Evolutionary conservation across 192 early-diverging fungal genomes (phyloP), one percentile per base, ranked within the genome.

Genomic region (Coemansia sp.): DNA sequence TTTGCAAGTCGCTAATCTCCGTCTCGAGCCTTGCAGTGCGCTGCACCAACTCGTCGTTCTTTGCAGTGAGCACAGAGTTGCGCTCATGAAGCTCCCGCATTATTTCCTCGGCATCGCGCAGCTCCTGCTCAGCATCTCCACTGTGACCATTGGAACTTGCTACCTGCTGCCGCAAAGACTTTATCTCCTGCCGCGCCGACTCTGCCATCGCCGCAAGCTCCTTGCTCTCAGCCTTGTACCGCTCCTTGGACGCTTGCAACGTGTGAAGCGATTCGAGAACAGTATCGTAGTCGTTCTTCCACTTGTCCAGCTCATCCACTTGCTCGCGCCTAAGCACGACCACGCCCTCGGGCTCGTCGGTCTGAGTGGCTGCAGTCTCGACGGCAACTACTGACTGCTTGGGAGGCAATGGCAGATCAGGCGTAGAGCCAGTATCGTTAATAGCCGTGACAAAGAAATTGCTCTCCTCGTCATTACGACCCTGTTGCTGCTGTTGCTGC

Each of bases 21-120:
- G 66, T 74, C 40, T 83, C 80, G 3, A 78, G 60, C 40, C 76
- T 69, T 20, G 80, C 80, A 5, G 66, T 34, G 18, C 72, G 75
- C 57, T 83, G 75, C 8, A 40, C 72, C 18, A 78, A 75, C 47
- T 78, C 75, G 43, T 83, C 80, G 50, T 67, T 72, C 16, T 50
- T 61, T 16, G 9, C 15, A 5, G 58, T 20, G n/a, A 81, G 66
- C 66, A 20, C 38, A n/a, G 34, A 43, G 27, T 62, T 74, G 39
- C 75, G 80, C 52, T 66, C 75, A 12, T 72, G 73, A 11, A 70
- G 60, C 24, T 34, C 18, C 20, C 39, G 74, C 27, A 64, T 34
- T 41, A 55, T 67, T 13, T 44, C 64, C 65, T 81, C 79, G n/a
- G 57, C 61, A 57, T 81, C 74, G 5, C 66, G 60, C 36, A 81